These are phyloP conservation scores for Mentha longifolia DNA, from an alignment of 257 asterid species.

Conservation along the genomic window DNA sequence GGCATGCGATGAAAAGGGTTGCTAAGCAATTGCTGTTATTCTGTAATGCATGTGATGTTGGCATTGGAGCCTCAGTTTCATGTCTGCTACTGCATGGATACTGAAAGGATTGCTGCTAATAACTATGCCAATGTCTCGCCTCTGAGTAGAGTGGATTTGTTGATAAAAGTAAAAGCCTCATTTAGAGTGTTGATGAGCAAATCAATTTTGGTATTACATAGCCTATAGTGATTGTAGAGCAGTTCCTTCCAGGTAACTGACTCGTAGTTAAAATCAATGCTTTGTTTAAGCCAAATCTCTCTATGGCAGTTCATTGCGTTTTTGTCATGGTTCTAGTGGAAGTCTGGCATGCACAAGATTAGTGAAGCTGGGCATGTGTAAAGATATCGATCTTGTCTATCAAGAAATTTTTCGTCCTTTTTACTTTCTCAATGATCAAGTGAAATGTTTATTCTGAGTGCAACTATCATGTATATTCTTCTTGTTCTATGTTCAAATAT, in stretches of 20 bases:
- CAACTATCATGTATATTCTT: not conserved
- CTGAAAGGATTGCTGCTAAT: not conserved
- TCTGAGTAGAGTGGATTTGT: not conserved
- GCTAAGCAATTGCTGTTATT: not conserved
- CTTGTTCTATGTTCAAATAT: conserved; percentile 2
- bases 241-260: not conserved
- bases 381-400: conserved; percentile 3
- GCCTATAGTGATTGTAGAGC: not conserved
- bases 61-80: not conserved
- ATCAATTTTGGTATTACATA: not conserved
- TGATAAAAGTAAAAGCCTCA: not conserved
- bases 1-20: not conserved
- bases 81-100: not conserved
- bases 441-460: not conserved
- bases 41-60: not conserved
- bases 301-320: conserved; percentile 1
- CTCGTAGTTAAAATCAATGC: not conserved
- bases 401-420: conserved; percentile 16
- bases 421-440: conserved; percentile 3
- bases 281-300: not conserved
- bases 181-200: conserved; percentile 2
- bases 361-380: not conserved
- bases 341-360: conserved; percentile 1
- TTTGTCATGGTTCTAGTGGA: not conserved
- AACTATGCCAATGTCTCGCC: conserved; percentile 1